Evolutionary conservation across 495 filamentous ascomycete genomes (phyloP).

Genomic region (Acidiella bohemica): DNA sequence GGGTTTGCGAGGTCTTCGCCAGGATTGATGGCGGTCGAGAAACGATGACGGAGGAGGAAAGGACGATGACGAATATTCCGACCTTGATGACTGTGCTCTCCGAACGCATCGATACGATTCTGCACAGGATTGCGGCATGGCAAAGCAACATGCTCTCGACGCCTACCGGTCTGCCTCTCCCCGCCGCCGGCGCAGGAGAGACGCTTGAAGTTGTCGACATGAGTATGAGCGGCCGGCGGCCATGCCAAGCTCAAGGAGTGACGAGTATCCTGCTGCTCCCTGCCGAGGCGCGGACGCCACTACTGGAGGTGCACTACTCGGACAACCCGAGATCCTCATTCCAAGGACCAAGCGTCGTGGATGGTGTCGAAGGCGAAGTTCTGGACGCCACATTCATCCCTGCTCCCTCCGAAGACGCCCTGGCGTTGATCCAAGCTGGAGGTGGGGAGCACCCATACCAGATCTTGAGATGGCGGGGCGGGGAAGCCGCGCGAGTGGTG

Average conservation of each 20-base stretch:
- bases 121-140: slow-evolving; percentile 9
- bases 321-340: too few relatives aligned
- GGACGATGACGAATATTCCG: slow-evolving; percentile 3
- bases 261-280: not conserved
- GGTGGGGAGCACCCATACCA: too few relatives aligned
- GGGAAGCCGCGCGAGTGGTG: too few relatives aligned
- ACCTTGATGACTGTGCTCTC: not conserved
- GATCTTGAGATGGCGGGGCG: too few relatives aligned
- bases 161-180: not conserved
- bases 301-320: too few relatives aligned
- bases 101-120: not conserved
- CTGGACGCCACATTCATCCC: slow-evolving; percentile 5
- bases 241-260: not conserved
- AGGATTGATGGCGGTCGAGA: not conserved
- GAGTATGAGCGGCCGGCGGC: not conserved
- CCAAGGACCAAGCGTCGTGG: too few relatives aligned
- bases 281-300: not conserved
- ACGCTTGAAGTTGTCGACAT: not conserved
- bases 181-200: not conserved
- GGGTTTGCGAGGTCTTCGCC: slow-evolving; percentile 9
- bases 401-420: too few relatives aligned
- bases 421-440: too few relatives aligned
- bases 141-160: slow-evolving; percentile 9
- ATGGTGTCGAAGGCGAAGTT: not conserved
- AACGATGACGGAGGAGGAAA: not conserved